Base-by-base conservation (phyloP, 1,284 basidiomycete genomes). In the Gymnopus androsaceus region DNA sequence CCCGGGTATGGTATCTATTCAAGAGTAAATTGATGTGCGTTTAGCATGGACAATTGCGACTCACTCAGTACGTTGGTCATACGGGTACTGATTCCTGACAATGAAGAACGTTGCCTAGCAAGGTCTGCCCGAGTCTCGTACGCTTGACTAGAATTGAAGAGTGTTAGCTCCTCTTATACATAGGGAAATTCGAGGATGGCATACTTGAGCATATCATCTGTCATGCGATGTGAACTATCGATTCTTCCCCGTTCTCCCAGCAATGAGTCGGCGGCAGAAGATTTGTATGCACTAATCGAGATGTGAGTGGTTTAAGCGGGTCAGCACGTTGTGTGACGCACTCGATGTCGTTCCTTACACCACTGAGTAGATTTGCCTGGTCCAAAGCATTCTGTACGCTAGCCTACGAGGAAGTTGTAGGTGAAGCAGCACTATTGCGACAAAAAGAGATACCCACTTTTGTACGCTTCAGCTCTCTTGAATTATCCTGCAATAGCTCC, bases 41-140 rank as follows among this genome's bases (percentile, higher is more conserved):
- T 36, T 46, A 51, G 54, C 5, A 36, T 19, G 19, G 41, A 37
- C 46, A 15, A 33, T 45, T 37, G 55, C 21, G 25, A 77, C 89
- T 58, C 63, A 94, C 93, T 87, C 17, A 96, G 74, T 17, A 95
- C 91, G 50, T 85, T 81, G 47, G 81, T 73, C 86, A 99, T 95
- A 21, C 95, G 84, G 8, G 84, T 76, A 67, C 92, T 92, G 62
- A 97, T 93, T 19, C 84, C 80, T 8, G 83, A 73, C 37, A 99
- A 75, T 28, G 88, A 84, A 4, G 79, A 72, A 17, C 92, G 81
- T 72, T 99, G 97, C 49, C 85, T 82, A n/a, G 81, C 77, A 71
- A 99, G 97, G 69, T 98, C 95, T 33, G 91, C 81, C n/a, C 96
- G 87, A 0, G 96, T 98, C 63, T 95, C 96, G 66, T 98, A 97